Percentiles rank a stretch among this genome's conserved stretches.
Conservation (phyloP, 2,329 filamentous ascomycete genomes). For the Fusarium oligoseptatum region DNA sequence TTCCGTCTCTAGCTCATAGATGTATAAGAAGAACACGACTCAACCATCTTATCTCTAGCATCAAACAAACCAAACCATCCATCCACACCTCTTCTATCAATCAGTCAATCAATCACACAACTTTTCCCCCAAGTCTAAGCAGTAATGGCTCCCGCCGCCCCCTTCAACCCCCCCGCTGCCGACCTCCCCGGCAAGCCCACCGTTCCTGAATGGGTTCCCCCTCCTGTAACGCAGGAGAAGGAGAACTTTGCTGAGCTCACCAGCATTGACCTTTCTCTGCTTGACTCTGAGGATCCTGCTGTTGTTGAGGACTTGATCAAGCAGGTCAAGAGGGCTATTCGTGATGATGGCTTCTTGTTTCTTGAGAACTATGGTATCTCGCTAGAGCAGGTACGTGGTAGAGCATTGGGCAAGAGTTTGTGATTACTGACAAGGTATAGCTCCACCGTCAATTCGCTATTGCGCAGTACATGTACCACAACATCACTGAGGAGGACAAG, state of each 20-base stretch:
- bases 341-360: slow-evolving; percentile 61
- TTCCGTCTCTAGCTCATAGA: not conserved
- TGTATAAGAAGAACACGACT: slow-evolving; percentile 21
- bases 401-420: not conserved
- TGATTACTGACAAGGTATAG: slow-evolving; percentile 38
- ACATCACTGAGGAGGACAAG: slow-evolving; percentile 64
- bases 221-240: slow-evolving; percentile 59
- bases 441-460: slow-evolving; percentile 64
- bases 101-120: not conserved
- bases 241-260: slow-evolving; percentile 58
- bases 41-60: slow-evolving; percentile 5
- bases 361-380: slow-evolving; percentile 65
- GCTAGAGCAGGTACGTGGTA: slow-evolving; percentile 51
- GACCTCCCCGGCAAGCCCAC: slow-evolving; percentile 56
- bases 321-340: slow-evolving; percentile 57
- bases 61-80: not conserved
- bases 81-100: not conserved
- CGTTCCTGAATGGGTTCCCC: slow-evolving; percentile 60
- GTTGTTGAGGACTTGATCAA: slow-evolving; percentile 59
- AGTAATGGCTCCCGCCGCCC: slow-evolving; percentile 50
- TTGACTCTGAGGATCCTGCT: slow-evolving; percentile 57
- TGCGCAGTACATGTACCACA: slow-evolving; percentile 63
- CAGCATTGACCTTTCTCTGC: slow-evolving; percentile 58
- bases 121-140: not conserved
- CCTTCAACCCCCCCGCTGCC: slow-evolving; percentile 57